These are phyloP conservation scores for Aspergillus ostianus DNA, from an alignment of 495 filamentous ascomycete species.

Conservation along the genomic window DNA sequence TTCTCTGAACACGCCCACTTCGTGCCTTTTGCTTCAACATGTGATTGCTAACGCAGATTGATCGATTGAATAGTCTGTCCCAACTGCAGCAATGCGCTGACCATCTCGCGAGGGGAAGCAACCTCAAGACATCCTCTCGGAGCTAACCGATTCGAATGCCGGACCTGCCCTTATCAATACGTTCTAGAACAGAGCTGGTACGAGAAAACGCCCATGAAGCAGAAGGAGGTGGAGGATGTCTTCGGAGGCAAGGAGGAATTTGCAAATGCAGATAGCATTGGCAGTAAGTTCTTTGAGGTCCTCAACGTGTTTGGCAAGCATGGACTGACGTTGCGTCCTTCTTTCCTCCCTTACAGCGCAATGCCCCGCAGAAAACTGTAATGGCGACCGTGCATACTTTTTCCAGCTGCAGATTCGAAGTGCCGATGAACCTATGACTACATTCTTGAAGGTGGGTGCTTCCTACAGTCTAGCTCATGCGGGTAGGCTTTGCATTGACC, in stretches of 20 bases:
- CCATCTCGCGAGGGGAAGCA: slow-evolving; percentile 56
- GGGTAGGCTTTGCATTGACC: slow-evolving; percentile 17
- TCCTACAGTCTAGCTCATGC: slow-evolving; percentile 14
- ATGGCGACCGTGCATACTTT: slow-evolving; percentile 79
- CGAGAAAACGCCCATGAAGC: slow-evolving; percentile 68
- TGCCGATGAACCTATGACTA: slow-evolving; percentile 98
- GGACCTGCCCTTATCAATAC: slow-evolving; percentile 88
- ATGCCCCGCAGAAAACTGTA: slow-evolving; percentile 74
- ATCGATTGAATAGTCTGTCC: slow-evolving; percentile 70
- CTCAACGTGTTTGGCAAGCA: not conserved
- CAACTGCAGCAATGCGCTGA: slow-evolving; percentile 86
- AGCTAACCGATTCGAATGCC: slow-evolving; percentile 82
- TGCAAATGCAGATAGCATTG: slow-evolving; percentile 83
- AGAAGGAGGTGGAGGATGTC: slow-evolving; percentile 86
- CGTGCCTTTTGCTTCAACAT: slow-evolving; percentile 5
- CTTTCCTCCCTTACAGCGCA: slow-evolving; percentile 51
- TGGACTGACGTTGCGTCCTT: slow-evolving; percentile 16
- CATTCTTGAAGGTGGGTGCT: slow-evolving; percentile 76
- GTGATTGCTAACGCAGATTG: not conserved
- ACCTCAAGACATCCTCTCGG: slow-evolving; percentile 46
- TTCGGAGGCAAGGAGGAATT: slow-evolving; percentile 84
- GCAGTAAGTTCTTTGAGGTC: slow-evolving; percentile 43
- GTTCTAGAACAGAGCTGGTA: slow-evolving; percentile 68
- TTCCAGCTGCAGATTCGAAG: slow-evolving; percentile 96
- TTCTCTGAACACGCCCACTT: not conserved